Percentiles rank a stretch among this genome's conserved stretches.
Evolutionary conservation across 2,329 filamentous ascomycete species (phyloP).

Genomic region (Neurospora sp.): DNA sequence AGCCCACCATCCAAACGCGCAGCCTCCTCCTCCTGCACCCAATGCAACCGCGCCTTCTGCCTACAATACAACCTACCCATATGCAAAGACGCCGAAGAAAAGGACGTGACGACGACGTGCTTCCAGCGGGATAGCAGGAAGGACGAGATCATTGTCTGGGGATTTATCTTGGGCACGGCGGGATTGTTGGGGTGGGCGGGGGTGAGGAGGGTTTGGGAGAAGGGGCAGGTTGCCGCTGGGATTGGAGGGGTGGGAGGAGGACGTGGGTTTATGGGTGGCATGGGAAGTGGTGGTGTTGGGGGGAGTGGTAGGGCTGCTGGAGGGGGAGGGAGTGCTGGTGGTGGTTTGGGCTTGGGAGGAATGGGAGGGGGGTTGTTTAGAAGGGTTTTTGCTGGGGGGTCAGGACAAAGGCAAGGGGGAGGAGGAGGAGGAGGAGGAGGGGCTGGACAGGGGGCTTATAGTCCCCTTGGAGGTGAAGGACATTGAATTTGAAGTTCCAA

Average conservation of each 20-base stretch:
- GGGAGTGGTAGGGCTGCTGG: neutral
- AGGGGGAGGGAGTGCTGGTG: neutral
- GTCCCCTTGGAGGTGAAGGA: neutral
- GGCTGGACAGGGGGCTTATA: neutral
- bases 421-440: neutral
- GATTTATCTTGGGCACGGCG: constrained; percentile 49
- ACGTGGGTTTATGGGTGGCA: neutral
- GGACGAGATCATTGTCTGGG: constrained; percentile 57
- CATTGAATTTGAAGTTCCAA: neutral
- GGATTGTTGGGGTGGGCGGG: constrained; percentile 53
- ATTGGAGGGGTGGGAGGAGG: neutral
- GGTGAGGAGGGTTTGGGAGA: constrained; percentile 38
- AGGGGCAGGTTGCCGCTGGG: constrained; percentile 1
- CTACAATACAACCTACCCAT: constrained; percentile 51
- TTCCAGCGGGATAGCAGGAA: constrained; percentile 60
- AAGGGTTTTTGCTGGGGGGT: neutral
- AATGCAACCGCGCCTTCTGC: constrained; percentile 58
- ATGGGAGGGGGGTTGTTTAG: neutral
- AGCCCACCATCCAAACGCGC: constrained; percentile 20
- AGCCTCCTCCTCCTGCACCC: constrained; percentile 41
- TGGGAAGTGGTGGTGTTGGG: neutral
- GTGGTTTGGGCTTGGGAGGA: neutral
- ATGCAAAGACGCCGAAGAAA: constrained; percentile 52
- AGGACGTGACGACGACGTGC: constrained; percentile 52
- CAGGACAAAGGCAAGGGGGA: neutral